Evolutionary conservation across 495 filamentous ascomycete genomes (phyloP), one percentile per base, ranked within the genome.

Genomic region (Diplogelasinospora grovesii): DNA sequence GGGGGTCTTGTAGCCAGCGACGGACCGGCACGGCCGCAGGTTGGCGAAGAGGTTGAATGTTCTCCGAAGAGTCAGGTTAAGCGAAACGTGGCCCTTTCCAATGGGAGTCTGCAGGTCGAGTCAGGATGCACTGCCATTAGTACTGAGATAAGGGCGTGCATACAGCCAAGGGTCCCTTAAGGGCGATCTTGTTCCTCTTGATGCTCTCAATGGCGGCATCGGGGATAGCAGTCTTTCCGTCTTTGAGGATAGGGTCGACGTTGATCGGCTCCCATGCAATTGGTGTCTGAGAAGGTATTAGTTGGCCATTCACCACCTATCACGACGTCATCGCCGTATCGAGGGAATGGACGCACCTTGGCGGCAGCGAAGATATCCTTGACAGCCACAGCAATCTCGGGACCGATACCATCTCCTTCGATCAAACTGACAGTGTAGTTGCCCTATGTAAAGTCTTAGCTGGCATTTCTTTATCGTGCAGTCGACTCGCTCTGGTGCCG

Each of bases 41-140:
- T 98, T 98, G 69, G 92, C 92, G 66, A 98, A 98, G 57, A 98
- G 88, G 75, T 97, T 97, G 79, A 98, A 98, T 39, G 92, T 97
- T 53, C 92, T 83, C 52, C 92, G 88, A 57, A 98, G 87, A 48
- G 92, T 98, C 42, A 98, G 74, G 77, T 98, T 98, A 51, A 98
- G 86, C 36, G 92, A 98, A 59, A 98, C 93, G 67, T 98, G 92
- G 56, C 92, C 92, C 73, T 97, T 97, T 55, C 92, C 92, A 58
- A 98, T 82, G 40, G 92, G 92, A 15, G 93, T 98, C 89, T 94
- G 45, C 27, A 42, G 33, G 23, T n/a, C 20, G 16, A 15, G 46
- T 57, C 26, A 58, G 51, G 41, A 36, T 20, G 29, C 14, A 22
- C 18, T 14, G 22, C 14, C 24, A 22, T 25, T 15, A 8, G 16